Evolutionary conservation across 2,329 filamentous ascomycete species (phyloP).

Genomic region (Chalaropsis ovoidea): DNA sequence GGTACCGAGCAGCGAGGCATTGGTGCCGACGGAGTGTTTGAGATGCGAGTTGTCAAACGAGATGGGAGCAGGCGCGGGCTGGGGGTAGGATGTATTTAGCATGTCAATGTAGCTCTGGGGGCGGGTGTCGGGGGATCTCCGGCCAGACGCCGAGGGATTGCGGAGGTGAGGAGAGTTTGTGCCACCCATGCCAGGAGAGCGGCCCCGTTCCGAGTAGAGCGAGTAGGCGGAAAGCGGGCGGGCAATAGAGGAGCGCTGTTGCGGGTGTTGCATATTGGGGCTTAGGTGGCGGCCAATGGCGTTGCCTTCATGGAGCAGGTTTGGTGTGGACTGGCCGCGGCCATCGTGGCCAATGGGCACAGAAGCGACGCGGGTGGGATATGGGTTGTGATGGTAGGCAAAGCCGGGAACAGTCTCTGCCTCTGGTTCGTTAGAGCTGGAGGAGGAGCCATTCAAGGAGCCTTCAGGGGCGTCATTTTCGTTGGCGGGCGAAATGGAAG

Average conservation of each 20-base stretch:
- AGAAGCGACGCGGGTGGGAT: constrained; percentile 36
- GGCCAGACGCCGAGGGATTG: constrained; percentile 41
- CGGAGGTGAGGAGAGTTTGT: constrained; percentile 36
- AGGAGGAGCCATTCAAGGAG: constrained; percentile 35
- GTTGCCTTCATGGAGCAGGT: constrained; percentile 40
- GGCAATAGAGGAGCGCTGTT: constrained; percentile 48
- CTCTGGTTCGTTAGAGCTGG: constrained; percentile 41
- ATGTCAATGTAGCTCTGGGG: constrained; percentile 49
- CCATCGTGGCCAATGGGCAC: constrained; percentile 36
- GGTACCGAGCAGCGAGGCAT: constrained; percentile 80
- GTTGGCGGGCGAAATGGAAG: constrained; percentile 42
- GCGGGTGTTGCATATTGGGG: constrained; percentile 42
- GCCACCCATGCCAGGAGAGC: constrained; percentile 44
- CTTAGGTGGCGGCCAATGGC: constrained; percentile 53
- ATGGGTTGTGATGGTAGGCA: constrained; percentile 53
- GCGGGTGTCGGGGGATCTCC: constrained; percentile 47
- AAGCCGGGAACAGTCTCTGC: constrained; percentile 45
- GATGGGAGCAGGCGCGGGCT: constrained; percentile 58
- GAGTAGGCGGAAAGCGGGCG: constrained; percentile 72
- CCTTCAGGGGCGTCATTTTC: constrained; percentile 38
- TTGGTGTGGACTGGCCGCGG: constrained; percentile 42
- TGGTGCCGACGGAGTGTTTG: constrained; percentile 68
- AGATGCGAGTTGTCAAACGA: constrained; percentile 71
- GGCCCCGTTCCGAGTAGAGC: constrained; percentile 60
- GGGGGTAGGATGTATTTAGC: constrained; percentile 64